A percentile compares a stretch with the other conserved stretches of the same genome.
Conservation (phyloP, 805 yeast genomes). For the Candida berthetii region DNA sequence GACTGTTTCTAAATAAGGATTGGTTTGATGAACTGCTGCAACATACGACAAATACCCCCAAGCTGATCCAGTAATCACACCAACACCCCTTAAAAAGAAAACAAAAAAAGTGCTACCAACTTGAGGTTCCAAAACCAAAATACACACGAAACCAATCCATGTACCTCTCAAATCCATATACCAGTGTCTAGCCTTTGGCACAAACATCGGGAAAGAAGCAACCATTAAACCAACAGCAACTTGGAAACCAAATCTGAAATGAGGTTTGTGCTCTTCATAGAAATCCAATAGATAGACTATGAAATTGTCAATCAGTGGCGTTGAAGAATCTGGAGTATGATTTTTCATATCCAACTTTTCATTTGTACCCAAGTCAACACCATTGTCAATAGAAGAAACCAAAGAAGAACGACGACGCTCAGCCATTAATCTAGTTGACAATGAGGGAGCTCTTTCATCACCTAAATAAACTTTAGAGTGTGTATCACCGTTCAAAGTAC, state of each 20-base stretch:
- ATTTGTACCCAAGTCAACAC: no score
- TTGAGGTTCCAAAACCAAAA: conserved; percentile 41
- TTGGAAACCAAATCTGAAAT: conserved; percentile 40
- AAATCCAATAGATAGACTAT: not conserved
- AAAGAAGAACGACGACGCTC: no score
- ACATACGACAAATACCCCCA: conserved; percentile 44
- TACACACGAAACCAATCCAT: conserved; percentile 50
- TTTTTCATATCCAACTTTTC: no score
- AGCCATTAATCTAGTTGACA: not conserved
- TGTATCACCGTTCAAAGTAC: conserved; percentile 25
- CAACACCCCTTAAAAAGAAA: conserved; percentile 39
- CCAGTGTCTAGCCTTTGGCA: conserved; percentile 41
- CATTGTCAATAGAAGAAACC: no score
- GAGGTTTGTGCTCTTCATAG: conserved; percentile 20
- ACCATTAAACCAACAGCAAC: conserved; percentile 37
- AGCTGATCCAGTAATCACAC: conserved; percentile 39
- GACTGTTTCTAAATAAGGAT: conserved; percentile 35
- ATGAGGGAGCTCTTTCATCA: not conserved
- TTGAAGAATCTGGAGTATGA: not conserved
- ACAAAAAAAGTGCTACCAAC: conserved; percentile 45
- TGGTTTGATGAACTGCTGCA: conserved; percentile 33
- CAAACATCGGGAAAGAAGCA: conserved; percentile 45
- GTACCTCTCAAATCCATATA: conserved; percentile 39
- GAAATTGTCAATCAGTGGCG: not conserved
- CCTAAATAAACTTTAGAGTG: conserved; percentile 5